A percentile compares a stretch with the other conserved stretches of the same genome.
Conservation (phyloP, 371 early-diverging fungal species). For the Batkoa obscura region DNA sequence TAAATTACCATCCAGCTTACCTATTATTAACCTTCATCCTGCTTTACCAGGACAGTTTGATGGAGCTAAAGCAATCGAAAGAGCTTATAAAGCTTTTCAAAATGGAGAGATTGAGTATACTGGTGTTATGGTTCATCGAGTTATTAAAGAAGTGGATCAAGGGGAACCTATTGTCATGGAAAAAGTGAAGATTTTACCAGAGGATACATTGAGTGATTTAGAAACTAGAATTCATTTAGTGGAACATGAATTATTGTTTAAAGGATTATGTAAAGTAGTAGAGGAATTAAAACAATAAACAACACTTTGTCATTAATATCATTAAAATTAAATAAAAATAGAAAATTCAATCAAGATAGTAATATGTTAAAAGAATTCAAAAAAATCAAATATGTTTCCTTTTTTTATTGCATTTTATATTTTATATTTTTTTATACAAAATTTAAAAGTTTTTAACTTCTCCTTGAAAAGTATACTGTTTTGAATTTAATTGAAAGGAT, state of each 20-base stretch:
- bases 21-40: conserved; percentile 86
- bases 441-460: not conserved
- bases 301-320: too few relatives aligned
- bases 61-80: conserved; percentile 85
- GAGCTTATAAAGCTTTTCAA: conserved; percentile 69
- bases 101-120: conserved; percentile 56
- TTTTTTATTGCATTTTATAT: too few relatives aligned
- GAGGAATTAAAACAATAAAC: not conserved
- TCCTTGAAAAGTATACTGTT: conserved; percentile 2
- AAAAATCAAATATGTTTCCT: too few relatives aligned
- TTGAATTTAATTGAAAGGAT: not conserved
- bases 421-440: too few relatives aligned
- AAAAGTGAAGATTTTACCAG: conserved; percentile 48
- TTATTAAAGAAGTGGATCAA: conserved; percentile 84
- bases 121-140: conserved; percentile 93
- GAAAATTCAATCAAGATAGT: too few relatives aligned
- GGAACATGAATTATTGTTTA: conserved; percentile 39
- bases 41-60: conserved; percentile 89
- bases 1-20: conserved; percentile 35
- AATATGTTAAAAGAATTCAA: too few relatives aligned
- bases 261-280: not conserved
- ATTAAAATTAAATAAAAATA: too few relatives aligned
- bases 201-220: conserved; percentile 58
- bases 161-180: conserved; percentile 69
- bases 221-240: conserved; percentile 69